These are phyloP conservation scores for Penicillium atrosanguineum DNA, from an alignment of 495 filamentous ascomycete genomes.

Conservation along the genomic window DNA sequence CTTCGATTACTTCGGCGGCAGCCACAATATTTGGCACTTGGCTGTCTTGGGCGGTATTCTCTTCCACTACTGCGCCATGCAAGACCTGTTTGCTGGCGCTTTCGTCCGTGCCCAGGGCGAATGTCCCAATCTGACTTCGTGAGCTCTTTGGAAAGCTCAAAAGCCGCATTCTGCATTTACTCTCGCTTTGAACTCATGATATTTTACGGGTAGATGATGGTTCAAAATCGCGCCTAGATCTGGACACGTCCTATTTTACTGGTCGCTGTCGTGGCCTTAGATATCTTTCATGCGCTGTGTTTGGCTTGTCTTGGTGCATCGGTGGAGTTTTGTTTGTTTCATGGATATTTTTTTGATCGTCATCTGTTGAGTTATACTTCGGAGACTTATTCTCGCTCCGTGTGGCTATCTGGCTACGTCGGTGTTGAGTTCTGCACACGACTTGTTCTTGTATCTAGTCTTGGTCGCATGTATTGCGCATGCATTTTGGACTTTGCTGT, in stretches of 20 bases:
- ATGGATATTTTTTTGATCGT: constrained; percentile 1
- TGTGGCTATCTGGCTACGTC: not conserved
- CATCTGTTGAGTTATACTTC: not conserved
- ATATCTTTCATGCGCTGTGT: not conserved
- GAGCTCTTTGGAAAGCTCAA: constrained; percentile 4
- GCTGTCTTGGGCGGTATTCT: constrained; percentile 95
- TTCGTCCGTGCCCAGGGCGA: constrained; percentile 65
- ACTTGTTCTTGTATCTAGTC: constrained; percentile 13
- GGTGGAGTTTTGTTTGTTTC: constrained; percentile 16
- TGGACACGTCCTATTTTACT: not conserved
- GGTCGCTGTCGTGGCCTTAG: not conserved
- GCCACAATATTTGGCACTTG: constrained; percentile 97
- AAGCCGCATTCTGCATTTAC: not conserved
- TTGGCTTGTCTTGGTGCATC: constrained; percentile 9
- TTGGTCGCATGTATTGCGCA: constrained; percentile 1
- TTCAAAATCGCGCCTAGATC: not conserved
- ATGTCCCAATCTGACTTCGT: constrained; percentile 44
- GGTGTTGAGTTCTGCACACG: constrained; percentile 1
- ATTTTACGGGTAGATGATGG: constrained; percentile 6
- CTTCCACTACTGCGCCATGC: constrained; percentile 95
- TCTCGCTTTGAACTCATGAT: constrained; percentile 8
- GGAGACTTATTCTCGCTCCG: not conserved
- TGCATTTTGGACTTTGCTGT: not conserved
- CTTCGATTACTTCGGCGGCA: constrained; percentile 92
- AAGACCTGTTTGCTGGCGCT: constrained; percentile 85